phyloP scores from a whole-genome alignment of 2,329 filamentous ascomycete species.

The Exserohilum turcica region DNA sequence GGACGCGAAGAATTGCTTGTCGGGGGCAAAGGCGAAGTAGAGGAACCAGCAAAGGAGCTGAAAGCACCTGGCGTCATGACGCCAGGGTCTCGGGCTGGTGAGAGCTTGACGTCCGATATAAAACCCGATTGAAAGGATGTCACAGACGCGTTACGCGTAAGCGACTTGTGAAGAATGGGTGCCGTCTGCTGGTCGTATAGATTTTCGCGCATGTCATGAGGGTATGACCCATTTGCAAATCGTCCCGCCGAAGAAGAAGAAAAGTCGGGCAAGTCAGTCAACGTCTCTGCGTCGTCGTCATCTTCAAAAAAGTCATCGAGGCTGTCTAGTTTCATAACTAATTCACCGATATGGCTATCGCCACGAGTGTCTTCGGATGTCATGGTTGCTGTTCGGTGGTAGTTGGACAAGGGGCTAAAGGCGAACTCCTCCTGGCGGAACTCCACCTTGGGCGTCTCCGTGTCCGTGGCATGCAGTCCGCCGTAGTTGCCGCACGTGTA shows the following conservation, averaged over 20 bases:
- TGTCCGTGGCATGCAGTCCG: constrained; percentile 58
- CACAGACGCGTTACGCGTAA: constrained; percentile 71
- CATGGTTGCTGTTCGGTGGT: constrained; percentile 88
- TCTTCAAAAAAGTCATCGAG: constrained; percentile 62
- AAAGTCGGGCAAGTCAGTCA: constrained; percentile 42
- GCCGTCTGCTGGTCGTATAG: constrained; percentile 92
- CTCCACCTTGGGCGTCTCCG: constrained; percentile 82
- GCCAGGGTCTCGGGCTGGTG: constrained; percentile 59
- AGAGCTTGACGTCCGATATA: constrained; percentile 67
- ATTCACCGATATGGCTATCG: constrained; percentile 77
- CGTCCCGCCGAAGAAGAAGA: constrained; percentile 39
- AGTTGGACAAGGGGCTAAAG: constrained; percentile 69
- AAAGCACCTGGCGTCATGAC: constrained; percentile 64
- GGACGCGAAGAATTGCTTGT: constrained; percentile 56
- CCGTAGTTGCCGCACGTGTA: constrained; percentile 76
- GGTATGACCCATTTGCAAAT: constrained; percentile 34
- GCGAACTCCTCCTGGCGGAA: constrained; percentile 90
- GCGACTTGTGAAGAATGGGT: constrained; percentile 84
- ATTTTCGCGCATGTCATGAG: constrained; percentile 62
- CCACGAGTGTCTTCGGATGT: constrained; percentile 80
- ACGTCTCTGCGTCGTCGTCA: constrained; percentile 46
- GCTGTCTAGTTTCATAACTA: constrained; percentile 67
- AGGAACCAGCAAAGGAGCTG: constrained; percentile 44
- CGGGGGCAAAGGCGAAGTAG: constrained; percentile 26
- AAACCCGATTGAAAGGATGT: constrained; percentile 88